Conservation (phyloP, 2,329 filamentous ascomycete species). For the Aspergillus thermomutatus region DNA sequence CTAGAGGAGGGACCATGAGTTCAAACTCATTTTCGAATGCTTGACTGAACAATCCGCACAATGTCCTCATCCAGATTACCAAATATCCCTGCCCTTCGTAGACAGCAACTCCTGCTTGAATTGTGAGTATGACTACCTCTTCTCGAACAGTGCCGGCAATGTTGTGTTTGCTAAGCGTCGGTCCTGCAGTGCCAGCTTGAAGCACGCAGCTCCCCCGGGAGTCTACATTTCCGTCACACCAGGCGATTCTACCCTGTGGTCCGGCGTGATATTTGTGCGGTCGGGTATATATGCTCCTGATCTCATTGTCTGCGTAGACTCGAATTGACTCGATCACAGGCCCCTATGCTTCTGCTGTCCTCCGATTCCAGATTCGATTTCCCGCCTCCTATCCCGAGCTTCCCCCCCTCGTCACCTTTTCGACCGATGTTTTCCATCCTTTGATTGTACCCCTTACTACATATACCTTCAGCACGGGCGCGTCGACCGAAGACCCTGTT, state of each 20-base stretch:
- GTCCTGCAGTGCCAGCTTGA: conserved; percentile 67
- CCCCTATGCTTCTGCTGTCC: conserved; percentile 80
- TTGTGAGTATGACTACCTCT: conserved; percentile 59
- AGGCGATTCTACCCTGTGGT: conserved; percentile 78
- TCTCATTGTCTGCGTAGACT: background rate
- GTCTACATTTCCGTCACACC: conserved; percentile 83
- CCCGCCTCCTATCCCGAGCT: conserved; percentile 73
- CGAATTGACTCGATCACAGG: conserved; percentile 50
- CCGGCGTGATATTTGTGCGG: conserved; percentile 85
- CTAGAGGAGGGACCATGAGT: background rate
- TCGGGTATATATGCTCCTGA: conserved; percentile 58
- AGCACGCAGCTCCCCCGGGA: conserved; percentile 77
- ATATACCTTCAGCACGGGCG: conserved; percentile 83
- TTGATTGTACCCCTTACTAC: conserved; percentile 90
- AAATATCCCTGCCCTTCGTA: conserved; percentile 55
- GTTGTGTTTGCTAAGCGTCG: conserved; percentile 11
- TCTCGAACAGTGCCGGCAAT: background rate
- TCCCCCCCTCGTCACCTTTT: conserved; percentile 82
- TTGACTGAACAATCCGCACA: conserved; percentile 1
- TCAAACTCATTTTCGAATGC: background rate
- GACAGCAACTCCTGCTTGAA: conserved; percentile 74
- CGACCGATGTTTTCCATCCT: conserved; percentile 92
- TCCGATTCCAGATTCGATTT: conserved; percentile 88
- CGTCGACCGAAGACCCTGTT: conserved; percentile 70
- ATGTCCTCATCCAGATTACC: conserved; percentile 38